These are phyloP conservation scores for Salvia sclarea DNA, from an alignment of 305 asterid species.

Conservation along the genomic window DNA sequence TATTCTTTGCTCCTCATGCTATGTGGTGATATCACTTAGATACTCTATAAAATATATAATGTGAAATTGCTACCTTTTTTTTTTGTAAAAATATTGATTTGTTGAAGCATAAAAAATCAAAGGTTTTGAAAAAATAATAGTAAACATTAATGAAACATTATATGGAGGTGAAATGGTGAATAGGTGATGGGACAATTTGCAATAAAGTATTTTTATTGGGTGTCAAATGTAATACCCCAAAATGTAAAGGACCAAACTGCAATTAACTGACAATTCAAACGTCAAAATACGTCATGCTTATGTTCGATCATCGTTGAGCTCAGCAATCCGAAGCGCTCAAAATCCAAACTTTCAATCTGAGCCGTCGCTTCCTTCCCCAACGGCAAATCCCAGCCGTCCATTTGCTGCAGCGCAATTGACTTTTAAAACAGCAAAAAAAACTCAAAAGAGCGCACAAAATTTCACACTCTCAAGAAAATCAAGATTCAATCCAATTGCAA, in stretches of 20 bases:
- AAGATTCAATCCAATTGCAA: not conserved
- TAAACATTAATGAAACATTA: too few relatives aligned
- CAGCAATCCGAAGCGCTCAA: constrained; percentile 1
- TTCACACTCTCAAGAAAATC: constrained; percentile 28
- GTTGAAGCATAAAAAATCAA: too few relatives aligned
- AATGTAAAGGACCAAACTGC: not conserved
- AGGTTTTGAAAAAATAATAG: too few relatives aligned
- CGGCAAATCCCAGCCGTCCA: constrained; percentile 31
- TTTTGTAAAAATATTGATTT: too few relatives aligned
- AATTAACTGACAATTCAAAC: not conserved
- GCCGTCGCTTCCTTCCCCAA: constrained; percentile 22
- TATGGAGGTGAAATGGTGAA: too few relatives aligned
- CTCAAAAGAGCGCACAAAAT: not conserved
- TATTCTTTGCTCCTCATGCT: constrained; percentile 13
- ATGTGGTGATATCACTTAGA: not conserved
- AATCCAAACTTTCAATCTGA: constrained; percentile 25
- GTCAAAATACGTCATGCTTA: constrained; percentile 27
- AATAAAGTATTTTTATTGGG: not conserved
- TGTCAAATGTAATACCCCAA: not conserved
- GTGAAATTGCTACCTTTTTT: too few relatives aligned
- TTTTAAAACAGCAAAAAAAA: constrained; percentile 16
- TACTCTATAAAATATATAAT: too few relatives aligned
- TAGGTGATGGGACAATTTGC: not conserved
- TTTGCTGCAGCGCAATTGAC: constrained; percentile 27
- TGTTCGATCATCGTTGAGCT: not conserved